Evolutionary conservation across 306 rosid genomes (phyloP).

Genomic region (Trichosanthes cucumerina): DNA sequence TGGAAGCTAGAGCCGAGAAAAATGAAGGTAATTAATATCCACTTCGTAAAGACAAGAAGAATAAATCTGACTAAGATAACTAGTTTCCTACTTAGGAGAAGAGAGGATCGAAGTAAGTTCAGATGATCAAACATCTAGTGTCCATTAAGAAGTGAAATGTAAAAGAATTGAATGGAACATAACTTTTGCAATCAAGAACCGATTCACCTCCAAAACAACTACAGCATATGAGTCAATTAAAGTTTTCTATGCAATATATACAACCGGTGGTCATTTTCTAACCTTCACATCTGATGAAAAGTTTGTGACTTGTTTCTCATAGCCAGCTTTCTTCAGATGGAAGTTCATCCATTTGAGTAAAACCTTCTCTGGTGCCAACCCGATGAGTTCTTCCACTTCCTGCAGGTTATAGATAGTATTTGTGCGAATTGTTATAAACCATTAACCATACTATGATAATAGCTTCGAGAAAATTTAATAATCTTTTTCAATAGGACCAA

Average conservation of each 20-base stretch:
- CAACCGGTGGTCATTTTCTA: conserved; percentile 11
- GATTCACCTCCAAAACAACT: not conserved
- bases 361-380: conserved; percentile 90
- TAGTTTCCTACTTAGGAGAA: not conserved
- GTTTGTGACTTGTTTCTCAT: conserved; percentile 88
- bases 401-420: conserved; percentile 19
- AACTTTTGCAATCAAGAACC: not conserved
- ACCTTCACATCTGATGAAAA: conserved; percentile 96
- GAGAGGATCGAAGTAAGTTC: not conserved
- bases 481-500: not conserved
- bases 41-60: not conserved
- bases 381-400: conserved; percentile 98
- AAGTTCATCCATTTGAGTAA: conserved; percentile 98
- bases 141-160: not conserved
- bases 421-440: not conserved
- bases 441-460: not conserved
- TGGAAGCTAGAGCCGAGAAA: not conserved
- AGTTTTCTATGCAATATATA: not conserved
- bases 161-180: not conserved
- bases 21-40: not conserved
- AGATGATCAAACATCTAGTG: not conserved
- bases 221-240: not conserved
- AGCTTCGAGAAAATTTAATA: not conserved
- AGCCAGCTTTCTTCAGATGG: conserved; percentile 90
- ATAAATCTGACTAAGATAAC: not conserved